Evolutionary conservation across 768 basidiomycete genomes (phyloP).

Genomic region (Kwoniella sp.): DNA sequence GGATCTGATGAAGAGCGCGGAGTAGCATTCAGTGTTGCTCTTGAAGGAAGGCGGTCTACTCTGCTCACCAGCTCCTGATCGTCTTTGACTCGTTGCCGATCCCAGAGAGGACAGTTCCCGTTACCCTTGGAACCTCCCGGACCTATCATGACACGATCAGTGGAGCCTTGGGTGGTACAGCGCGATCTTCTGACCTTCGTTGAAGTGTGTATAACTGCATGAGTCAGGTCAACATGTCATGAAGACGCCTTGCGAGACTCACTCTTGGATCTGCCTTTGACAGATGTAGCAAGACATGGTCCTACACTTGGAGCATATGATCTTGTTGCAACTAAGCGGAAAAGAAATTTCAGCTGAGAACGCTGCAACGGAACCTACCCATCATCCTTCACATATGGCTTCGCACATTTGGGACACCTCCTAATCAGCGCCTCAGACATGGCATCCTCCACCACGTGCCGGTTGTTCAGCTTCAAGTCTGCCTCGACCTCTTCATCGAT

Average conservation of each 20-base stretch:
- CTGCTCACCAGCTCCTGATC: no score
- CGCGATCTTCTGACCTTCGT: no score
- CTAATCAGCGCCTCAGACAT: slow-evolving; percentile 87
- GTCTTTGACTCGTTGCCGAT: no score
- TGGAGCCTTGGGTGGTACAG: no score
- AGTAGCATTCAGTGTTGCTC: not conserved
- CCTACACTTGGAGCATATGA: slow-evolving; percentile 60
- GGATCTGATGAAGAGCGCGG: slow-evolving; percentile 9
- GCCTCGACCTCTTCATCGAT: slow-evolving; percentile 57
- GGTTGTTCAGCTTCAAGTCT: slow-evolving; percentile 67
- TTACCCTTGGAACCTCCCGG: no score
- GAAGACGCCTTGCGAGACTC: not conserved
- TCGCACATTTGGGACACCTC: slow-evolving; percentile 78
- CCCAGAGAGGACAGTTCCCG: no score
- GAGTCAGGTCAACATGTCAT: no score
- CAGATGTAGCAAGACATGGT: slow-evolving; percentile 83
- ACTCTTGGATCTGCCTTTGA: slow-evolving; percentile 58
- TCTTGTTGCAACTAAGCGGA: slow-evolving; percentile 69
- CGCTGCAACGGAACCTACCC: slow-evolving; percentile 24
- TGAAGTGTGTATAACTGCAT: no score
- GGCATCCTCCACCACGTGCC: slow-evolving; percentile 81
- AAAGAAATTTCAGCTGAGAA: slow-evolving; percentile 1
- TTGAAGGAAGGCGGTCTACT: no score
- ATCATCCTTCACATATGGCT: slow-evolving; percentile 54
- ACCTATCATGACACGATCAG: no score